Percentiles rank a stretch among this genome's conserved stretches.
phyloP scores from a whole-genome alignment of 2,329 filamentous ascomycete species.

The Furcasterigmium furcatum region DNA sequence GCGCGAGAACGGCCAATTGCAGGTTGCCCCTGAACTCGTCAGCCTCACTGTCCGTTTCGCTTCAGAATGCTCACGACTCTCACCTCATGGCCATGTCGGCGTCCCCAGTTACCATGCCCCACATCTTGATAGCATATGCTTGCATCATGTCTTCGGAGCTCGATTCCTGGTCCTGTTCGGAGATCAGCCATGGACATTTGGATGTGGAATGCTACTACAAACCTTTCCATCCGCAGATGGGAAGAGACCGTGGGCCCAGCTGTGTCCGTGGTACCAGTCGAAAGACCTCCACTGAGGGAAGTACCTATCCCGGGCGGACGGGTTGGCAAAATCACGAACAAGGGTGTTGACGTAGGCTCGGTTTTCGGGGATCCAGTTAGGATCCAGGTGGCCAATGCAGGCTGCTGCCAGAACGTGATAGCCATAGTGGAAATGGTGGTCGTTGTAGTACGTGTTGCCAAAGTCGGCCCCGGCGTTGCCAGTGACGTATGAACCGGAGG shows the following conservation, averaged over 20 bases:
- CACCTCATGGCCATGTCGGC: slow-evolving; percentile 72
- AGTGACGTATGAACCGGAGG: slow-evolving; percentile 67
- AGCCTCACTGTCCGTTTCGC: slow-evolving; percentile 2
- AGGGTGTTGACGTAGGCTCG: slow-evolving; percentile 79
- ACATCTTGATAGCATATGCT: slow-evolving; percentile 88
- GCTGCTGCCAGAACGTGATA: slow-evolving; percentile 89
- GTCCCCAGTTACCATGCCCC: slow-evolving; percentile 79
- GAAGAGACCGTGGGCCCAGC: slow-evolving; percentile 82
- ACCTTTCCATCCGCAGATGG: slow-evolving; percentile 70
- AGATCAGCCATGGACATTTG: slow-evolving; percentile 3
- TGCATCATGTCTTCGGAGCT: slow-evolving; percentile 89
- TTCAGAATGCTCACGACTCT: slow-evolving; percentile 13
- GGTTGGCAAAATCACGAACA: slow-evolving; percentile 80
- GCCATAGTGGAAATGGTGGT: slow-evolving; percentile 75
- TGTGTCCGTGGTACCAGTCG: slow-evolving; percentile 94
- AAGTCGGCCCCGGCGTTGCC: slow-evolving; percentile 75
- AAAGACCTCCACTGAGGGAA: slow-evolving; percentile 84
- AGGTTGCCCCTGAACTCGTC: slow-evolving; percentile 60
- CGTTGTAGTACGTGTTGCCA: slow-evolving; percentile 84
- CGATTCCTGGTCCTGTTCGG: slow-evolving; percentile 67
- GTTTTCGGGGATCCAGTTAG: slow-evolving; percentile 69
- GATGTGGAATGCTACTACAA: background rate
- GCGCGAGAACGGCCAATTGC: slow-evolving; percentile 75
- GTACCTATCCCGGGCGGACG: slow-evolving; percentile 63
- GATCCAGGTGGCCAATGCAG: slow-evolving; percentile 76